phyloP scores from a whole-genome alignment of 352 stramenopile genomes.

The Pythium dissimile region DNA sequence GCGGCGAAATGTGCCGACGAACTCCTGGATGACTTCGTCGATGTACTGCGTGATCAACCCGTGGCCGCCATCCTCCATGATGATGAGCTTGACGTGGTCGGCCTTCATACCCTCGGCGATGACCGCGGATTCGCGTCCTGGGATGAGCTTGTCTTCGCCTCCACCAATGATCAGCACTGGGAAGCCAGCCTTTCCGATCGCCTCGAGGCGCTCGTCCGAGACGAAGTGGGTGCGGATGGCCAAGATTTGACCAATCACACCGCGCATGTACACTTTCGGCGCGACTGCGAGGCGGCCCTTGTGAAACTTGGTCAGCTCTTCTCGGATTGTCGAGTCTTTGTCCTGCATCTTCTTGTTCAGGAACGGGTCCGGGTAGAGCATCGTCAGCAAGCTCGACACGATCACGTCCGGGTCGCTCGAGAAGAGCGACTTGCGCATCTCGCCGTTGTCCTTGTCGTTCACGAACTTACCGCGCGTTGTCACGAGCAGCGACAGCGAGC shows the following conservation, averaged over 20 bases:
- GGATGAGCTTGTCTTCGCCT: slow-evolving; percentile 47
- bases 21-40: slow-evolving; percentile 20
- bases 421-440: slow-evolving; percentile 30
- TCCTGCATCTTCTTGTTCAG: slow-evolving; percentile 27
- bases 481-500: slow-evolving; percentile 48
- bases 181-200: slow-evolving; percentile 38
- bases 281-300: neutral
- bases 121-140: slow-evolving; percentile 30
- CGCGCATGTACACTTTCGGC: neutral
- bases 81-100: slow-evolving; percentile 38
- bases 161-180: slow-evolving; percentile 49
- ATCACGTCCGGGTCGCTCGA: slow-evolving; percentile 27
- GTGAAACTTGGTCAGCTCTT: slow-evolving; percentile 20
- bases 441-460: slow-evolving; percentile 26
- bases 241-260: slow-evolving; percentile 16
- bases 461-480: slow-evolving; percentile 50
- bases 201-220: slow-evolving; percentile 39
- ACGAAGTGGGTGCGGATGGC: slow-evolving; percentile 39
- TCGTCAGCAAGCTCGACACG: slow-evolving; percentile 27
- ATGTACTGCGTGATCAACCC: slow-evolving; percentile 45
- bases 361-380: slow-evolving; percentile 42
- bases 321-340: slow-evolving; percentile 9
- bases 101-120: slow-evolving; percentile 29
- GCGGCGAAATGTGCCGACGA: slow-evolving; percentile 9
- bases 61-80: slow-evolving; percentile 45